Evolutionary conservation across 1,284 basidiomycete species (phyloP).

Genomic region (Ceratobasidium sp.): DNA sequence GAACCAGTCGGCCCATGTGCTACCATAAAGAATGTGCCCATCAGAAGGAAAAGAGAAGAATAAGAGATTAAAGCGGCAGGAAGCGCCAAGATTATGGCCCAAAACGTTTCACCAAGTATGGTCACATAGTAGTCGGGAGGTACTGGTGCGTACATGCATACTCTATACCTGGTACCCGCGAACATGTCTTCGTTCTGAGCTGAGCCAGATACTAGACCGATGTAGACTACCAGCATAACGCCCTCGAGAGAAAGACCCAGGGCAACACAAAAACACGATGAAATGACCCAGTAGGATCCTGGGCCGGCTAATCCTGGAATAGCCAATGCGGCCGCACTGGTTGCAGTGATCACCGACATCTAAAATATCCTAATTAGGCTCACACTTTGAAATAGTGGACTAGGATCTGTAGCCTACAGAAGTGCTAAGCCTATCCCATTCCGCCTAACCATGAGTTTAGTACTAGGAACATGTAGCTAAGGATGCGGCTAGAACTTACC

Average conservation of each 20-base stretch:
- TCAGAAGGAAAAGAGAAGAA: slow-evolving; percentile 7
- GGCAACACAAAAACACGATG: slow-evolving; percentile 13
- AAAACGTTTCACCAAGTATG: not conserved
- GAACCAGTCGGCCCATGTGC: not conserved
- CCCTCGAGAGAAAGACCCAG: slow-evolving; percentile 26
- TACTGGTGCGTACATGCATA: not conserved
- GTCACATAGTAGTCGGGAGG: not conserved
- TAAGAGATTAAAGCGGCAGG: not conserved
- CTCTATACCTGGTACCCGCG: not conserved
- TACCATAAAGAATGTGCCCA: slow-evolving; percentile 20
- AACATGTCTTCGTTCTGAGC: slow-evolving; percentile 6
- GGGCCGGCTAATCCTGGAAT: slow-evolving; percentile 22
- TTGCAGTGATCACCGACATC: slow-evolving; percentile 26
- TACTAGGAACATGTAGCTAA: too few species aligned
- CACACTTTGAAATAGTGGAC: not conserved
- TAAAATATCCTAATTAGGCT: not conserved
- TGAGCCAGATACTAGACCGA: not conserved
- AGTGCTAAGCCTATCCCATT: slow-evolving; percentile 26
- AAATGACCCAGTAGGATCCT: slow-evolving; percentile 9
- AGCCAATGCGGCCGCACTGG: slow-evolving; percentile 18
- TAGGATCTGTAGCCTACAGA: not conserved
- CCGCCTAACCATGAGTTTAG: not conserved
- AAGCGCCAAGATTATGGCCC: not conserved
- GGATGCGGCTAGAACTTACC: not conserved
- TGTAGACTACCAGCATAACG: slow-evolving; percentile 5